Percentiles rank a stretch among this genome's conserved stretches.
Evolutionary conservation across 2,329 filamentous ascomycete species (phyloP).

Genomic region (Hypoxylon sp.): DNA sequence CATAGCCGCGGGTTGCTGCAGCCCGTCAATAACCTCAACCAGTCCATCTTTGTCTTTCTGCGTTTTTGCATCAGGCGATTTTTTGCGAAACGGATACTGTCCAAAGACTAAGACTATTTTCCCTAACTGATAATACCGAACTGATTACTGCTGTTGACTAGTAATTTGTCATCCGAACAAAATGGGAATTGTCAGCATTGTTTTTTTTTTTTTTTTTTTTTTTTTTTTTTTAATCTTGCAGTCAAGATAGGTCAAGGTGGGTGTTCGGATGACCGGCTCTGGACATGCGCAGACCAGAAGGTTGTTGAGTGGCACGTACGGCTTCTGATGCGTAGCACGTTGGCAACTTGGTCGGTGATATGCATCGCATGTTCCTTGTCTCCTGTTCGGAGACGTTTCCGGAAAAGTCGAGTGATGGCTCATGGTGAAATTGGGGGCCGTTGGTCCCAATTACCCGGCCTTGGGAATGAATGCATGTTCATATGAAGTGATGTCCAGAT

Average conservation of each 20-base stretch:
- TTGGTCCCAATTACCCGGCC: constrained; percentile 27
- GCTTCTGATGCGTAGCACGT: constrained; percentile 2
- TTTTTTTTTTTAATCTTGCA: no score
- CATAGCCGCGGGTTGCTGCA: constrained; percentile 23
- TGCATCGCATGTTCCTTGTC: constrained; percentile 13
- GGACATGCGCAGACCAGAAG: constrained; percentile 11
- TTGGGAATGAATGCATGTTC: constrained; percentile 66
- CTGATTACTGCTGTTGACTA: constrained; percentile 11
- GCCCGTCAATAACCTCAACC: constrained; percentile 28
- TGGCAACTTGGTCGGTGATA: constrained; percentile 10
- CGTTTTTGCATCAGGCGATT: constrained; percentile 13
- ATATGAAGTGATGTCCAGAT: constrained; percentile 78
- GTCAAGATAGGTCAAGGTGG: constrained; percentile 4
- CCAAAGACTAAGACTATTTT: constrained; percentile 10
- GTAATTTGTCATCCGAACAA: constrained; percentile 16
- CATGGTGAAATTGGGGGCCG: constrained; percentile 11
- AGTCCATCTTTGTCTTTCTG: constrained; percentile 17
- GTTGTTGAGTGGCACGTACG: background rate
- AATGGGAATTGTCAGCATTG: constrained; percentile 18
- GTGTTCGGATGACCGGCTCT: constrained; percentile 8
- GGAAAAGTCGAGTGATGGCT: constrained; percentile 20
- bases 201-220: no score
- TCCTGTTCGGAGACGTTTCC: constrained; percentile 2
- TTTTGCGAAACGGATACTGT: constrained; percentile 1
- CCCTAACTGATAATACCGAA: constrained; percentile 25